A percentile compares a stretch with the other conserved stretches of the same genome.
These are phyloP conservation scores for Lasiosphaeria hispida DNA, from an alignment of 495 filamentous ascomycete genomes.

Conservation along the genomic window DNA sequence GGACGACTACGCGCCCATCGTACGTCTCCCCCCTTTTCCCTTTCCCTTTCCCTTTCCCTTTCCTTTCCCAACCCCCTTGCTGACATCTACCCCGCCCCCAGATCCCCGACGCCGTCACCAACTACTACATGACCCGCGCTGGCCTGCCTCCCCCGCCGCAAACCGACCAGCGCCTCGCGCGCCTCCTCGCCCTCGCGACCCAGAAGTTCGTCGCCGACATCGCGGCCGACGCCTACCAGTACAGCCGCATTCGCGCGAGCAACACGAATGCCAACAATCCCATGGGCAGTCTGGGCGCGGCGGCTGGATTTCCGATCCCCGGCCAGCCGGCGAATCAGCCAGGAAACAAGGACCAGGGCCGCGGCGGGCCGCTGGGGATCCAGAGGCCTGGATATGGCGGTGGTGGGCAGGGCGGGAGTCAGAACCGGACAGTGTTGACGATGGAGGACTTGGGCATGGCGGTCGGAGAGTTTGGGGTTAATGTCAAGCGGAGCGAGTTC, in stretches of 20 bases:
- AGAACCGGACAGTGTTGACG: slow-evolving; percentile 90
- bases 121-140: slow-evolving; percentile 95
- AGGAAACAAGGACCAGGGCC: slow-evolving; percentile 56
- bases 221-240: slow-evolving; percentile 96
- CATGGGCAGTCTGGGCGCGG: slow-evolving; percentile 80
- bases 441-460: slow-evolving; percentile 99
- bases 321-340: slow-evolving; percentile 55
- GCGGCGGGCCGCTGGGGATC: slow-evolving; percentile 72
- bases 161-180: slow-evolving; percentile 82
- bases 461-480: slow-evolving; percentile 94
- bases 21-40: slow-evolving; percentile 46
- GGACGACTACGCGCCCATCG: slow-evolving; percentile 98
- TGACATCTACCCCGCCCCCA: slow-evolving; percentile 34
- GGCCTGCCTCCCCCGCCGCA: slow-evolving; percentile 86
- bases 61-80: not conserved
- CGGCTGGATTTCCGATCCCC: slow-evolving; percentile 65
- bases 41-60: not conserved
- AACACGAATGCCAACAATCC: slow-evolving; percentile 85
- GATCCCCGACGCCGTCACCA: slow-evolving; percentile 97
- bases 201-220: slow-evolving; percentile 98
- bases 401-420: slow-evolving; percentile 84
- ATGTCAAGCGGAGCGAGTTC: slow-evolving; percentile 94
- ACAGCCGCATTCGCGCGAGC: slow-evolving; percentile 86
- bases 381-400: slow-evolving; percentile 90
- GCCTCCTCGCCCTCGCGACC: slow-evolving; percentile 90